Conservation (phyloP, 768 basidiomycete species). For the Sarcodon aspratus region DNA sequence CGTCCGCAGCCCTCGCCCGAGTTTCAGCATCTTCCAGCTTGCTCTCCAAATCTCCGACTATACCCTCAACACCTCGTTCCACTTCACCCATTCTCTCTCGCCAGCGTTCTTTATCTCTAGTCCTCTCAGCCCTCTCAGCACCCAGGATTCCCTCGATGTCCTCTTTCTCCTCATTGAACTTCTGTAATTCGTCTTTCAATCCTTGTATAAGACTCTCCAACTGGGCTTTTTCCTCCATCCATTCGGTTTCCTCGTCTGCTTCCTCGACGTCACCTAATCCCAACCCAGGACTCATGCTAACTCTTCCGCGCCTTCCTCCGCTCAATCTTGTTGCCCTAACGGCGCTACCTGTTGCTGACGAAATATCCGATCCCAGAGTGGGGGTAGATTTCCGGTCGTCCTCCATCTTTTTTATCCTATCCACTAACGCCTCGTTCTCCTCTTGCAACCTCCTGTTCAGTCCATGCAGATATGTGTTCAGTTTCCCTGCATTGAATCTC, state of each 20-base stretch:
- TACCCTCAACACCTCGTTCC: slow-evolving; percentile 54
- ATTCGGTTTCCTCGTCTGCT: slow-evolving; percentile 40
- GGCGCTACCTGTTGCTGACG: slow-evolving; percentile 2
- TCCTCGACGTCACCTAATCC: slow-evolving; percentile 52
- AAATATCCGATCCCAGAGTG: slow-evolving; percentile 12
- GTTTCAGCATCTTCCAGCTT: slow-evolving; percentile 43
- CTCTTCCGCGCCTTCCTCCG: slow-evolving; percentile 27
- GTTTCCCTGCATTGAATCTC: slow-evolving; percentile 73
- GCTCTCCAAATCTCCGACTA: slow-evolving; percentile 53
- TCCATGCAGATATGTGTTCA: slow-evolving; percentile 80
- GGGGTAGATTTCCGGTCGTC: slow-evolving; percentile 19
- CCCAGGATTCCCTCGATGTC: slow-evolving; percentile 35
- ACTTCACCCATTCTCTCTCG: slow-evolving; percentile 62
- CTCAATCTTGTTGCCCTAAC: slow-evolving; percentile 1
- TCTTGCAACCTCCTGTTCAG: slow-evolving; percentile 76
- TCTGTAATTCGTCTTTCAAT: slow-evolving; percentile 25
- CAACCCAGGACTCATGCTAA: slow-evolving; percentile 38
- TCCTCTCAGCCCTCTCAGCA: slow-evolving; percentile 44
- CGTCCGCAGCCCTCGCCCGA: slow-evolving; percentile 26
- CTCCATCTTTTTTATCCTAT: slow-evolving; percentile 40
- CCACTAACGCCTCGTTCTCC: slow-evolving; percentile 65
- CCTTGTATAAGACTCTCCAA: slow-evolving; percentile 25
- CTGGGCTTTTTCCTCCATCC: slow-evolving; percentile 61
- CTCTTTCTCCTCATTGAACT: slow-evolving; percentile 20
- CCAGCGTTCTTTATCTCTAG: slow-evolving; percentile 59